These are phyloP conservation scores for Clavariopsis aquatica DNA, from an alignment of 495 filamentous ascomycete genomes.

Conservation along the genomic window DNA sequence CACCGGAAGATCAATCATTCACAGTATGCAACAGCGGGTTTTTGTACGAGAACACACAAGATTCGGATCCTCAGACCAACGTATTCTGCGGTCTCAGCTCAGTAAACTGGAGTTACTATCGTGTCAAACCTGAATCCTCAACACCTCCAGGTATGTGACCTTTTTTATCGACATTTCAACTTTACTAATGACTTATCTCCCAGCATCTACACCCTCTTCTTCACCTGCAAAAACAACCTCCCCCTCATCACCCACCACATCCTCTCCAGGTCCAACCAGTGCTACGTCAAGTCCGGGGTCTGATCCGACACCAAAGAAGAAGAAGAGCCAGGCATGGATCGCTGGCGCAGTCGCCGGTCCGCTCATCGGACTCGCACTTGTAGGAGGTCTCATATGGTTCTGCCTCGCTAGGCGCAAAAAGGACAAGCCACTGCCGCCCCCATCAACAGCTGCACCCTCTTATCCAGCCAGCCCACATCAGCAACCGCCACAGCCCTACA, in stretches of 20 bases:
- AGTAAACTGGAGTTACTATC: slow-evolving; percentile 23
- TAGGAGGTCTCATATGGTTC: slow-evolving; percentile 8
- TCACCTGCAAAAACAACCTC: not conserved
- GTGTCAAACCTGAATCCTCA: not conserved
- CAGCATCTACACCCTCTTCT: not conserved
- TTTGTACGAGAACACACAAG: slow-evolving; percentile 22
- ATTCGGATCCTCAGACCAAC: slow-evolving; percentile 19
- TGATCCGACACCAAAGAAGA: slow-evolving; percentile 3
- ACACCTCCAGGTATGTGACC: slow-evolving; percentile 6
- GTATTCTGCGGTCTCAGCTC: slow-evolving; percentile 25
- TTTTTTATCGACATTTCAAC: not conserved
- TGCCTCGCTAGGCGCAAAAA: slow-evolving; percentile 12
- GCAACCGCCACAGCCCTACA: slow-evolving; percentile 4
- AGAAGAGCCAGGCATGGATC: slow-evolving; percentile 25
- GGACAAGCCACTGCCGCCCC: not conserved
- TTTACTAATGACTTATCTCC: not conserved
- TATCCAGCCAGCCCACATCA: not conserved
- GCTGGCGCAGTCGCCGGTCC: slow-evolving; percentile 26
- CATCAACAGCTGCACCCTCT: not conserved
- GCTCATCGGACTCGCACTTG: slow-evolving; percentile 16
- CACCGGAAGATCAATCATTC: slow-evolving; percentile 13
- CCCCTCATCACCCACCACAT: slow-evolving; percentile 1
- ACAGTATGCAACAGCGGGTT: slow-evolving; percentile 26
- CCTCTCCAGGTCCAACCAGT: not conserved
- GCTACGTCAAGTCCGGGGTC: not conserved